A percentile compares a stretch with the other conserved stretches of the same genome.
Conservation (phyloP, 495 filamentous ascomycete species). For the Aspergillus haitiensis region DNA sequence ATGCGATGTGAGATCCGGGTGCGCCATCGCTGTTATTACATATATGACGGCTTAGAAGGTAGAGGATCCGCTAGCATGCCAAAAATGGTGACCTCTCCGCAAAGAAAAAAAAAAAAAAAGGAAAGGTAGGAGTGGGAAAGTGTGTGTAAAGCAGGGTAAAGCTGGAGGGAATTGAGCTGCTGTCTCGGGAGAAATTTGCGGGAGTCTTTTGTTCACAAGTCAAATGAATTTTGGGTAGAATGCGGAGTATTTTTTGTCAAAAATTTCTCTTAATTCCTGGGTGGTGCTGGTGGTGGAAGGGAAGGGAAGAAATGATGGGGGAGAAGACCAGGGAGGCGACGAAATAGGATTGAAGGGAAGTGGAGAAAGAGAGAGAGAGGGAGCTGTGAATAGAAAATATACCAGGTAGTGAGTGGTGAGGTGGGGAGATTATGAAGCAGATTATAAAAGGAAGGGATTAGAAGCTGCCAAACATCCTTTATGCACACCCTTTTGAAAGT, state of each 20-base stretch:
- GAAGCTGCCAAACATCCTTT: constrained; percentile 12
- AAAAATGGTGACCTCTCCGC: constrained; percentile 28
- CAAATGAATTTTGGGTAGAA: not conserved
- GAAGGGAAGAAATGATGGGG: constrained; percentile 20
- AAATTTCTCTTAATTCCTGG: not conserved
- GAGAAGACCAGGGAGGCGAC: constrained; percentile 18
- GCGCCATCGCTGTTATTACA: constrained; percentile 55
- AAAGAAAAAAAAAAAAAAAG: constrained; percentile 11
- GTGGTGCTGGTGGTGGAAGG: constrained; percentile 12
- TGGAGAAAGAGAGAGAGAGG: constrained; percentile 13
- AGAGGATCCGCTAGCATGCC: constrained; percentile 39
- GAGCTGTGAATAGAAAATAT: constrained; percentile 16
- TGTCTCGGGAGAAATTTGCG: not conserved
- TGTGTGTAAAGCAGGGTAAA: constrained; percentile 18
- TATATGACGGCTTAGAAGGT: constrained; percentile 40
- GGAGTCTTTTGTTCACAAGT: constrained; percentile 8
- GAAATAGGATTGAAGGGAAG: constrained; percentile 6
- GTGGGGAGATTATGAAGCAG: constrained; percentile 14
- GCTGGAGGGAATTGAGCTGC: constrained; percentile 15
- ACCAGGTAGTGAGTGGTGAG: constrained; percentile 16
- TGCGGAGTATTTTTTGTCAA: constrained; percentile 3
- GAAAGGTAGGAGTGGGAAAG: constrained; percentile 17
- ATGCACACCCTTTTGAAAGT: constrained; percentile 13
- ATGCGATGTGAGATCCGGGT: constrained; percentile 72
- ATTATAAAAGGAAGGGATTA: constrained; percentile 17